Conservation (phyloP, 1,284 basidiomycete species). For the Mycena citricolor region DNA sequence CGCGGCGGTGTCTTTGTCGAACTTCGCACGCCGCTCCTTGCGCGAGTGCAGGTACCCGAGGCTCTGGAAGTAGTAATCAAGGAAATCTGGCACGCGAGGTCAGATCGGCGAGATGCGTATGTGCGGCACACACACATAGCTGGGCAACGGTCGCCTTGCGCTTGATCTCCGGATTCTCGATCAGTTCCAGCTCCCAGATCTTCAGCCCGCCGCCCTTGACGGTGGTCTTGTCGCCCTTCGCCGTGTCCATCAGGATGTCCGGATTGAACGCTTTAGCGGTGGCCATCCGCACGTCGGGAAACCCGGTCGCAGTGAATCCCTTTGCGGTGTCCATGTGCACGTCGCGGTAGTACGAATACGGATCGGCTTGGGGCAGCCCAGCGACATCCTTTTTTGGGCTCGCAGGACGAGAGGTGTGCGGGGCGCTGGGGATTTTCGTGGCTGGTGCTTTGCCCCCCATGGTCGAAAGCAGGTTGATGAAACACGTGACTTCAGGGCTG, state of each 20-base stretch:
- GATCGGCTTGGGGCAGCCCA: slow-evolving; percentile 14
- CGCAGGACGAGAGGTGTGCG: slow-evolving; percentile 5
- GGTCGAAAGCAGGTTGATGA: too few relatives aligned
- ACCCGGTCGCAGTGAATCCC: slow-evolving; percentile 42
- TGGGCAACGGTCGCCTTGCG: slow-evolving; percentile 95
- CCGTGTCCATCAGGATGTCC: slow-evolving; percentile 66
- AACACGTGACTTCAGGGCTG: too few relatives aligned
- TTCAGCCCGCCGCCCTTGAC: slow-evolving; percentile 58
- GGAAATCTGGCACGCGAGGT: slow-evolving; percentile 63
- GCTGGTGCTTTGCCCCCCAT: too few relatives aligned
- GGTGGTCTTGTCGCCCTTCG: slow-evolving; percentile 52
- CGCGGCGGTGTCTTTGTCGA: slow-evolving; percentile 78
- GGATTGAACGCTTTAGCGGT: slow-evolving; percentile 56
- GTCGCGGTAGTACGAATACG: slow-evolving; percentile 38
- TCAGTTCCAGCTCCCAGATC: slow-evolving; percentile 82
- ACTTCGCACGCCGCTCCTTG: slow-evolving; percentile 78
- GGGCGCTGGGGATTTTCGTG: too few relatives aligned
- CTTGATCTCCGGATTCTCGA: slow-evolving; percentile 83
- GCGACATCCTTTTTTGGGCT: slow-evolving; percentile 13
- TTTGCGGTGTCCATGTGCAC: slow-evolving; percentile 74
- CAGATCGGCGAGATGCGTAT: slow-evolving; percentile 71
- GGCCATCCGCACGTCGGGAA: slow-evolving; percentile 64
- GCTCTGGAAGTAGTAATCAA: slow-evolving; percentile 93
- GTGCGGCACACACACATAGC: slow-evolving; percentile 68
- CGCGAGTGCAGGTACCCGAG: slow-evolving; percentile 85